A percentile compares a stretch with the other conserved stretches of the same genome.
phyloP scores from a whole-genome alignment of 768 basidiomycete species.

The Cubamyces lactineus region DNA sequence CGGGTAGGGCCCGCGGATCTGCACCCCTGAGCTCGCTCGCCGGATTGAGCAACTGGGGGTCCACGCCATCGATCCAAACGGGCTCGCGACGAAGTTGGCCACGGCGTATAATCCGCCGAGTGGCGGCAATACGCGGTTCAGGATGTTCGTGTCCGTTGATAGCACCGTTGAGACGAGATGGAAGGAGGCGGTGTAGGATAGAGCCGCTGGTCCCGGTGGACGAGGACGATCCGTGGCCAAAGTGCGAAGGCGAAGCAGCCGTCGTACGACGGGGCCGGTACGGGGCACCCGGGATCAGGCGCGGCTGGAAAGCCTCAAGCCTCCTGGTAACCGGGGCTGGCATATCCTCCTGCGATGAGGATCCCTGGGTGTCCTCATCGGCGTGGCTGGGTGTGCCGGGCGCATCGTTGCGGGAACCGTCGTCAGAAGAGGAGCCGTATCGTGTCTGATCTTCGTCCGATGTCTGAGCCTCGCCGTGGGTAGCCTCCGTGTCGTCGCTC shows the following conservation, averaged over 20 bases:
- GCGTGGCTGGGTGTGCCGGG: no score
- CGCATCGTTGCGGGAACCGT: no score
- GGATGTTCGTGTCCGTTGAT: neutral
- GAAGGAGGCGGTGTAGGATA: neutral
- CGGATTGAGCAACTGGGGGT: neutral
- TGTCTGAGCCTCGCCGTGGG: neutral
- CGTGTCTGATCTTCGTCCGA: neutral
- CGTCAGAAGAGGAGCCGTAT: neutral
- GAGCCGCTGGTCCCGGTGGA: no score
- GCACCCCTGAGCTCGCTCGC: conserved; percentile 7
- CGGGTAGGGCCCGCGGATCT: neutral
- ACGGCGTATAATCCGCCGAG: neutral
- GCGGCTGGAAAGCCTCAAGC: no score
- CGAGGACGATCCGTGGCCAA: no score
- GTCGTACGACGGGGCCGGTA: neutral
- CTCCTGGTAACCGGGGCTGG: neutral
- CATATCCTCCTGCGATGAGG: neutral
- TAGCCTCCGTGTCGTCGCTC: neutral
- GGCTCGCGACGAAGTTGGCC: conserved; percentile 8
- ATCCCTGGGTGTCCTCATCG: neutral
- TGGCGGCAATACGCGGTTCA: neutral
- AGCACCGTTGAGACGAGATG: conserved; percentile 1
- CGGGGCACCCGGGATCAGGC: neutral
- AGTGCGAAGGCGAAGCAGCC: no score
- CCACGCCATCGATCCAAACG: conserved; percentile 9